Evolutionary conservation across 2,329 filamentous ascomycete genomes (phyloP).

Genomic region (Neopestalotiopsis rosae): DNA sequence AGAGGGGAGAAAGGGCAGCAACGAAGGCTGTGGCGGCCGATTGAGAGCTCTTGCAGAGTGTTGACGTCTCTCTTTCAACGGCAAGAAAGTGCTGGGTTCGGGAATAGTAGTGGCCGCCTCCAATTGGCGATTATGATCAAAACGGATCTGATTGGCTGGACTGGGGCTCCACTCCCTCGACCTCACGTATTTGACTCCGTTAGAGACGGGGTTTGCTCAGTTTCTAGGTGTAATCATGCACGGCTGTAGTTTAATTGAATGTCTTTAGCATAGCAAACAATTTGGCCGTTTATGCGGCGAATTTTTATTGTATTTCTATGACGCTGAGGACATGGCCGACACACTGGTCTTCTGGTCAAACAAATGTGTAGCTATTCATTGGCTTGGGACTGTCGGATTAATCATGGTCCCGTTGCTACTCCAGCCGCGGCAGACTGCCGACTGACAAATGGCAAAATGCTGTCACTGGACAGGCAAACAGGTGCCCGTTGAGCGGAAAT

Average conservation of each 20-base stretch:
- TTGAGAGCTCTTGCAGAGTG: constrained; percentile 24
- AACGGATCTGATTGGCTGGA: constrained; percentile 6
- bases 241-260: background rate
- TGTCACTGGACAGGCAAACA: constrained; percentile 6
- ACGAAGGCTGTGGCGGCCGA: constrained; percentile 28
- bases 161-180: background rate
- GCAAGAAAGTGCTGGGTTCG: constrained; percentile 13
- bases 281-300: background rate
- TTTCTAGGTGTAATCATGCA: background rate
- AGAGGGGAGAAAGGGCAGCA: constrained; percentile 40
- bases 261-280: background rate
- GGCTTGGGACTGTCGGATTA: constrained; percentile 3
- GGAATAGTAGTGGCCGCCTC: constrained; percentile 17
- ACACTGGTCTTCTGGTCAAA: background rate
- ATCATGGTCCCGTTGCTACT: background rate
- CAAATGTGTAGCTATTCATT: constrained; percentile 9
- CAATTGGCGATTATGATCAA: constrained; percentile 18
- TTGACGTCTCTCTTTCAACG: constrained; percentile 20
- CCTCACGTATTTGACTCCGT: background rate
- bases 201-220: background rate
- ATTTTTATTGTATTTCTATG: background rate
- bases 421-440: background rate
- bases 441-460: constrained; percentile 4
- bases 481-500: background rate
- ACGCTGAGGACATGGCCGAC: background rate